Conservation (phyloP, 1,139 yeast genomes). For the Yamadazyma sp. region DNA sequence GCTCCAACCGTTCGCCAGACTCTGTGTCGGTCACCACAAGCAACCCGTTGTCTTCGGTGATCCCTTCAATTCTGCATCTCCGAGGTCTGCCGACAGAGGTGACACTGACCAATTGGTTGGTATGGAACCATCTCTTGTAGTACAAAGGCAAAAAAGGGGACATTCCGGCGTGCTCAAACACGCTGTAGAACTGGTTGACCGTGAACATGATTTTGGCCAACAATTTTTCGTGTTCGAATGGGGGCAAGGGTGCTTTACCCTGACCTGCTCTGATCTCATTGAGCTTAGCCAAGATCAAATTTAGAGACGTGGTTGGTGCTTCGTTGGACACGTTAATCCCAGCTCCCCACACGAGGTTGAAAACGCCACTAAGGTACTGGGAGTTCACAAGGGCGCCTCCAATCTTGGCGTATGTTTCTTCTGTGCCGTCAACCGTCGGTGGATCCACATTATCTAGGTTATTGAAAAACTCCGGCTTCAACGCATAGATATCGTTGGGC, state of each 20-base stretch:
- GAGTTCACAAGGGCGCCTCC: constrained; percentile 87
- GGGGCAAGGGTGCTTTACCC: constrained; percentile 47
- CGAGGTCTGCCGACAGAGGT: constrained; percentile 42
- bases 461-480: constrained; percentile 59
- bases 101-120: constrained; percentile 62
- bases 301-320: constrained; percentile 92
- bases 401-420: constrained; percentile 65
- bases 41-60: constrained; percentile 81
- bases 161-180: constrained; percentile 67
- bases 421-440: constrained; percentile 40
- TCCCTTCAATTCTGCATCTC: constrained; percentile 70
- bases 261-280: constrained; percentile 48
- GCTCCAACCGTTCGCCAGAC: constrained; percentile 58
- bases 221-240: constrained; percentile 59
- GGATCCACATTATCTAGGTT: constrained; percentile 27
- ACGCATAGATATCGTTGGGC: constrained; percentile 92
- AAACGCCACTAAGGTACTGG: constrained; percentile 57
- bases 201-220: constrained; percentile 68
- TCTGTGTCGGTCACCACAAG: constrained; percentile 70
- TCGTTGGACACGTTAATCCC: constrained; percentile 83
- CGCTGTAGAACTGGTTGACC: constrained; percentile 61
- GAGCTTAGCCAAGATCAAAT: constrained; percentile 60
- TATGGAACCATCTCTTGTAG: constrained; percentile 85
- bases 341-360: constrained; percentile 73
- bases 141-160: constrained; percentile 68